Conservation (phyloP, 2,329 filamentous ascomycete genomes). For the Mycocentrospora acerina region DNA sequence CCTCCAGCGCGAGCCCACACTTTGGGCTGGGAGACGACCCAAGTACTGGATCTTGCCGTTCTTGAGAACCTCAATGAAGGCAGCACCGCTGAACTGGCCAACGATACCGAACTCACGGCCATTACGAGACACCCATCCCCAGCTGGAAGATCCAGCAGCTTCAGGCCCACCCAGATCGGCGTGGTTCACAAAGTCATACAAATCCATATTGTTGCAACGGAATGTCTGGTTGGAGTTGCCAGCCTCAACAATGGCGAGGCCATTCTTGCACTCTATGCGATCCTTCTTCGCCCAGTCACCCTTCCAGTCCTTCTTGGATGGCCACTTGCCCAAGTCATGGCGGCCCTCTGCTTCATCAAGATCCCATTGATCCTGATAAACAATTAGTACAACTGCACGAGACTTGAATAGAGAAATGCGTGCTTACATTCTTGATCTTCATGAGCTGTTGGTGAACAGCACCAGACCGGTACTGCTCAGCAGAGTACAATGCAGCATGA, state of each 20-base stretch:
- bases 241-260: slow-evolving; percentile 22
- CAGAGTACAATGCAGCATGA: slow-evolving; percentile 23
- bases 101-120: slow-evolving; percentile 58
- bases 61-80: slow-evolving; percentile 54
- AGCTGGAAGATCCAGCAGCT: slow-evolving; percentile 47
- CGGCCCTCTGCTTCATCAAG: slow-evolving; percentile 20
- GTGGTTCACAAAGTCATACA: slow-evolving; percentile 59
- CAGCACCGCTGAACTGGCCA: slow-evolving; percentile 56
- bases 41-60: slow-evolving; percentile 55
- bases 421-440: slow-evolving; percentile 25
- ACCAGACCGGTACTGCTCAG: slow-evolving; percentile 25
- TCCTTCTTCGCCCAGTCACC: slow-evolving; percentile 18
- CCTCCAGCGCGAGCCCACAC: slow-evolving; percentile 51
- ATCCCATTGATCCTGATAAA: slow-evolving; percentile 21
- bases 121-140: slow-evolving; percentile 55
- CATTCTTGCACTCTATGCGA: slow-evolving; percentile 23
- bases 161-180: slow-evolving; percentile 52
- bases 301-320: slow-evolving; percentile 20
- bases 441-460: slow-evolving; percentile 27
- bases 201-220: slow-evolving; percentile 47
- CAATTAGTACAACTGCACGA: not conserved
- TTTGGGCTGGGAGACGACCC: slow-evolving; percentile 52
- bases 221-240: slow-evolving; percentile 28
- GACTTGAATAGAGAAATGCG: not conserved
- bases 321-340: slow-evolving; percentile 18